Base-by-base conservation (phyloP, 2,329 filamentous ascomycete species). In the Aureobasidium lini region DNA sequence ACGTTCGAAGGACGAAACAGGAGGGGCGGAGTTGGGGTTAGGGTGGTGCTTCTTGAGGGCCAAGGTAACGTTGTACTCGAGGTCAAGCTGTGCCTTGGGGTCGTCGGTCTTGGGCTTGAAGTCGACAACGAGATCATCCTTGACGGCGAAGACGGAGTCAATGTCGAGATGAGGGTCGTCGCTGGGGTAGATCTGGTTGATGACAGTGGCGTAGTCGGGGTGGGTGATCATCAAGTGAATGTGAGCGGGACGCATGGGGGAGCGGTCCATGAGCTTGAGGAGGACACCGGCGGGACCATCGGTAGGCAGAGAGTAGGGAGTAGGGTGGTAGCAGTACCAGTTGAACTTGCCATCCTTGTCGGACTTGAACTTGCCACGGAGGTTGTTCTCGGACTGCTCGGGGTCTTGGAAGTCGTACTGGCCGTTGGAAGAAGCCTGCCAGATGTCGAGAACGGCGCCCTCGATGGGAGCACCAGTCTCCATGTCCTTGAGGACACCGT, bases 321-420 rank as follows among this genome's bases (percentile, higher is more conserved):
- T 89, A 0, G 87, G 87, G 73, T 87, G 80, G 69, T 86, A 82
- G 79, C 86, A 89, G 81, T 89, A 89, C 74, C 88, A 86, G 75
- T 78, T 81, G 75, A 86, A 88, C 71, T 85, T 80, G 66, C 87
- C 87, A 63, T 89, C 80, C 66, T 81, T 81, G 72, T 89, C 82
- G 64, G 85, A 83, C 66, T 80, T 81, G 78, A 90, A 90, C 77
- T 89, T 90, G 71, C 87, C 87, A 44, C 87, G 82, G 43, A 90
- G 79, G 78, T 90, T 90, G 80, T 89, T 87, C 69, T 83, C 82
- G 52, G 76, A 75, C 77, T 89, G 86, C 60, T 85, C 81, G 0
- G 85, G 86, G 72, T 90, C 87, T 73, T 88, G 85, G 79, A 87
- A 84, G 69, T 89, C 86, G 77, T 89, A 85, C 58, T 60, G 60